A percentile compares a stretch with the other conserved stretches of the same genome.
Conservation (phyloP, 495 filamentous ascomycete genomes). For the Aspergillus nanangensis region DNA sequence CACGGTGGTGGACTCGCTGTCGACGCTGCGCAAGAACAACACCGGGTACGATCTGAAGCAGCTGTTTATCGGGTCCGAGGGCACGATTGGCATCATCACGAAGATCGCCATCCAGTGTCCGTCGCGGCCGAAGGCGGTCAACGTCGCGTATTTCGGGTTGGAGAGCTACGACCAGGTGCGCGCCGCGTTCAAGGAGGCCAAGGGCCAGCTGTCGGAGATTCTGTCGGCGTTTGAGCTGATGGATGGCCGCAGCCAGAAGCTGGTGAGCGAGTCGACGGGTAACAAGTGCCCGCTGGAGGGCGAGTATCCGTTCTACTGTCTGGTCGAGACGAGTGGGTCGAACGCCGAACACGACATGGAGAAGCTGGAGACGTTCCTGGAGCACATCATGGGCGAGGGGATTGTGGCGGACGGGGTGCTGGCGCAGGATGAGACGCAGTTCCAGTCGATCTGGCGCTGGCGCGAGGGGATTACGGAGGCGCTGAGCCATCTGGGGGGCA, state of each 20-base stretch:
- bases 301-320: conserved; percentile 87
- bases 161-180: conserved; percentile 84
- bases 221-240: conserved; percentile 97
- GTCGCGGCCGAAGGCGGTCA: conserved; percentile 74
- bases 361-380: conserved; percentile 83
- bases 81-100: conserved; percentile 92
- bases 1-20: conserved; percentile 83
- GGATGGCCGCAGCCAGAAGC: conserved; percentile 74
- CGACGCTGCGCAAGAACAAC: conserved; percentile 91
- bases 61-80: conserved; percentile 91
- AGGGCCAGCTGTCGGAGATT: conserved; percentile 86
- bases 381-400: conserved; percentile 78
- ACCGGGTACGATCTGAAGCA: conserved; percentile 98
- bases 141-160: conserved; percentile 86
- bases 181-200: conserved; percentile 77
- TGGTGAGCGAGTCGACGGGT: conserved; percentile 69
- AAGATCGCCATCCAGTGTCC: conserved; percentile 86
- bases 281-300: conserved; percentile 77
- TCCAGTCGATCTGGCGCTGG: conserved; percentile 82
- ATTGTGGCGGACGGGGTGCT: conserved; percentile 84
- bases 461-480: conserved; percentile 89
- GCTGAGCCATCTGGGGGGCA: conserved; percentile 85
- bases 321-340: conserved; percentile 93
- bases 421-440: conserved; percentile 88
- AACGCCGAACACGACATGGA: conserved; percentile 88